phyloP scores from a whole-genome alignment of 768 basidiomycete species.

The Rhodotorula diobovata region DNA sequence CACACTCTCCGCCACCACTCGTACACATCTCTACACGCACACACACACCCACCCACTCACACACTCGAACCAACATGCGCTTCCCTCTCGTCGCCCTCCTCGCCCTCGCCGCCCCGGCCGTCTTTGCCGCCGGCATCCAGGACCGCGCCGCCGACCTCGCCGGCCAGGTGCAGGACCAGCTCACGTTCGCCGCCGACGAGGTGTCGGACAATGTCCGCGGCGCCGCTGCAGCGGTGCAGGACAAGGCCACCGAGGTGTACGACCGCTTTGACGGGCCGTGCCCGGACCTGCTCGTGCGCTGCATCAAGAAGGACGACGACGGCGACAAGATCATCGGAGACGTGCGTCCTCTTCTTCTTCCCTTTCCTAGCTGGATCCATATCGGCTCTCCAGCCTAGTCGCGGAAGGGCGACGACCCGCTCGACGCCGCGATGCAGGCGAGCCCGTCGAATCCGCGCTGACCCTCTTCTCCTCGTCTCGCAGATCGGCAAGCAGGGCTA shows the following conservation, averaged over 20 bases:
- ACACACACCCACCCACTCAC: too few relatives aligned
- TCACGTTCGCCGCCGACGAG: constrained; percentile 5
- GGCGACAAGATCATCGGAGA: constrained; percentile 24
- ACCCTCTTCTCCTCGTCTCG: not conserved
- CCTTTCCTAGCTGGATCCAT: not conserved
- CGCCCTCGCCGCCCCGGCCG: constrained; percentile 2
- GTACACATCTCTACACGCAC: too few relatives aligned
- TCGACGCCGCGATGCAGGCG: too few relatives aligned
- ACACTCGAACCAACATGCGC: constrained; percentile 11
- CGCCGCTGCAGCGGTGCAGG: too few relatives aligned
- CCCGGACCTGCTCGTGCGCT: constrained; percentile 27
- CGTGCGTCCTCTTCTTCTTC: constrained; percentile 7
- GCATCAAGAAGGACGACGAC: constrained; percentile 24
- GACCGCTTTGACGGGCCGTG: constrained; percentile 20
- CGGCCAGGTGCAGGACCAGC: constrained; percentile 2
- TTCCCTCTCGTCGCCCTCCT: constrained; percentile 7
- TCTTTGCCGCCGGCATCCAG: constrained; percentile 2
- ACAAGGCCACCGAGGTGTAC: too few relatives aligned
- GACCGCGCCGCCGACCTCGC: not conserved
- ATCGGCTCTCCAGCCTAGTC: too few relatives aligned
- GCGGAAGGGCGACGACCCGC: too few relatives aligned
- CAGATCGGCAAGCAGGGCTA: constrained; percentile 35
- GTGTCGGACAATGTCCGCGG: not conserved
- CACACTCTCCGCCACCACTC: not conserved
- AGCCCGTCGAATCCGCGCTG: too few relatives aligned